Evolutionary conservation across 148 eudicot genomes (phyloP).

Genomic region (Chenopodium formosanum): DNA sequence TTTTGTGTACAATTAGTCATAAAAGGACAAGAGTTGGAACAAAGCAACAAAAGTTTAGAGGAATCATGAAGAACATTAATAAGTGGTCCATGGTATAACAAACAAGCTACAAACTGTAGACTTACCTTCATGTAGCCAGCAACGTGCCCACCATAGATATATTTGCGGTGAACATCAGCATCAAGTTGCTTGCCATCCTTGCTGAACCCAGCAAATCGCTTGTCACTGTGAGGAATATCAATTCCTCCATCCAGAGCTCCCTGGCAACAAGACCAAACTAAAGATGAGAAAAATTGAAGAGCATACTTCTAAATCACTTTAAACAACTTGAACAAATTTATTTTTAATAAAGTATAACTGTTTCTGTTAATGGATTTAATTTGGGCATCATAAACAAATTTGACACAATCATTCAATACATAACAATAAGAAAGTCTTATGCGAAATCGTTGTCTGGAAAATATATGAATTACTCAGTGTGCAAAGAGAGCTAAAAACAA

Average conservation of each 20-base stretch:
- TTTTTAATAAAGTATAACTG: not conserved
- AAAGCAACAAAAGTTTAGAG: not conserved
- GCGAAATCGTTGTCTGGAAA: not conserved
- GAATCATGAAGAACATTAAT: not conserved
- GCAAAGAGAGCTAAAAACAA: not conserved
- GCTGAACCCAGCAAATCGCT: conserved; percentile 72
- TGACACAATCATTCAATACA: not conserved
- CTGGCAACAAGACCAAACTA: conserved; percentile 21
- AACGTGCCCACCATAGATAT: conserved; percentile 75
- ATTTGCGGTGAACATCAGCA: conserved; percentile 68
- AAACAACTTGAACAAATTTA: not conserved
- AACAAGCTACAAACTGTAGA: not conserved
- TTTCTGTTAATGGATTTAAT: not conserved
- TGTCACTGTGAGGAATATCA: conserved; percentile 78
- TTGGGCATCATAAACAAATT: conserved; percentile 2
- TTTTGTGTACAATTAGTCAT: not conserved
- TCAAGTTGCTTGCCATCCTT: conserved; percentile 72
- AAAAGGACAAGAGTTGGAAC: not conserved
- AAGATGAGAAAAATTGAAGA: not conserved
- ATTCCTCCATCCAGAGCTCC: conserved; percentile 79
- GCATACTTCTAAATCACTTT: not conserved
- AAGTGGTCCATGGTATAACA: not conserved
- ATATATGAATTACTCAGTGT: not conserved
- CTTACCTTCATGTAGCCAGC: conserved; percentile 62
- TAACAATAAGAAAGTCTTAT: not conserved